Evolutionary conservation across 2,329 filamentous ascomycete species (phyloP).

Genomic region (Diaporthe aspalathi): DNA sequence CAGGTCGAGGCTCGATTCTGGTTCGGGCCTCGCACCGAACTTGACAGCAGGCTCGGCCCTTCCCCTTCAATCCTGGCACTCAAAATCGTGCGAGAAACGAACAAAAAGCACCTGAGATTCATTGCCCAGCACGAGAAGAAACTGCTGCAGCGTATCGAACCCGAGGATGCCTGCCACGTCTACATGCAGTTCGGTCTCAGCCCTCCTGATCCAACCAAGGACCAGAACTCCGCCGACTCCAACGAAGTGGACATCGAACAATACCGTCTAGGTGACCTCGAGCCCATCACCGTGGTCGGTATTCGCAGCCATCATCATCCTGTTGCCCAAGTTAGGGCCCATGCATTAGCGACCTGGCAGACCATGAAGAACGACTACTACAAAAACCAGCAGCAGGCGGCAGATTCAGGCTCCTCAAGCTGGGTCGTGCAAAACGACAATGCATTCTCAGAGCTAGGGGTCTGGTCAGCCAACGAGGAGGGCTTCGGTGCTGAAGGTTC

Average conservation of each 20-base stretch:
- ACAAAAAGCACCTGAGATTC: slow-evolving; percentile 12
- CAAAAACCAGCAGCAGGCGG: background rate
- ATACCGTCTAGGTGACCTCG: background rate
- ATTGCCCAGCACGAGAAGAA: slow-evolving; percentile 11
- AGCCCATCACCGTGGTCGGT: slow-evolving; percentile 1
- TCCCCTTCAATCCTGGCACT: slow-evolving; percentile 14
- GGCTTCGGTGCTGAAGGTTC: background rate
- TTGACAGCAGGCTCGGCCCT: slow-evolving; percentile 11
- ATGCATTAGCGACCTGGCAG: background rate
- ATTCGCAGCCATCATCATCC: slow-evolving; percentile 29
- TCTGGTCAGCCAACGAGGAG: background rate
- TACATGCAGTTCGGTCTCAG: slow-evolving; percentile 2
- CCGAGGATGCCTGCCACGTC: background rate
- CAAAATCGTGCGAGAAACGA: background rate
- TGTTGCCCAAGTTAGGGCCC: background rate
- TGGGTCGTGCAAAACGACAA: slow-evolving; percentile 7
- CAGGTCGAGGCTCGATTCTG: slow-evolving; percentile 8
- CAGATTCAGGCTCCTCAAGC: background rate
- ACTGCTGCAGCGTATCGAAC: background rate
- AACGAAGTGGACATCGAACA: background rate
- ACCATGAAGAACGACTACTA: background rate
- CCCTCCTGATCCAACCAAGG: background rate
- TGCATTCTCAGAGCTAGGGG: background rate
- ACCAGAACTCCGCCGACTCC: background rate
- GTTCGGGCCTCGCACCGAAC: background rate